Base-by-base conservation (phyloP, 352 stramenopile species). In the Thraustotheca clavata region DNA sequence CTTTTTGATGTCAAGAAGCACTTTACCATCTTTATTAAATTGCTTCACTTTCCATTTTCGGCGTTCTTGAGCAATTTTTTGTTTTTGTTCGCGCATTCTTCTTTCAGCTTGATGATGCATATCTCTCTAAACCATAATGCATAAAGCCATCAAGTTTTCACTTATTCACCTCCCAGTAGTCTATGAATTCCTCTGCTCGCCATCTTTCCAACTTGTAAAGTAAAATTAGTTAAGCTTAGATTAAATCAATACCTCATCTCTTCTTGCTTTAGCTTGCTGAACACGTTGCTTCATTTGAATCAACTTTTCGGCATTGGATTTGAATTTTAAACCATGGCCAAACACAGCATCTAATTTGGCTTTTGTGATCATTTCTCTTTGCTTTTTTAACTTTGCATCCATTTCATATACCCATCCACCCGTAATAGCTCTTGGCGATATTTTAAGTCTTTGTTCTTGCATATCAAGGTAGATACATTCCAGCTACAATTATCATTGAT, bases 331-430 rank as follows among this genome's bases (percentile, higher is more conserved):
- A 0, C 79, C 80, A 33, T 87, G 47, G 0, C 69, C 72, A 47
- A 92, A 92, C 18, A 89, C 55, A 1, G 73, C 69, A 5, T 82
- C 62, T 29, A 88, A 47, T 27, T 90, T 92, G 18, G 82, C 27
- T 24, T 69, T 35, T 5, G 80, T 89, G 70, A 92, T 90, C 22
- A 74, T 48, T 11, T 61, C 43, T 18, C 80, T 76, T 55, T 92
- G 79, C 8, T 63, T 27, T 7, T 80, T 74, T 69, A 89, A 85
- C 54, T 89, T 89, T 2, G 69, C 69, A 35, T 92, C 80, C 80
- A 92, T 90, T 38, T 89, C 80, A 72, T 89, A 79, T 0, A 92
- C 76, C 83, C 80, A 92, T 0, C 83, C 83, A 7, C 90, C 78
- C 26, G 89, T 78, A 31, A 92, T 90, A 2, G 83, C 83, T 9